Conservation (phyloP, 1,284 basidiomycete species). For the Malassezia pachydermatis region DNA sequence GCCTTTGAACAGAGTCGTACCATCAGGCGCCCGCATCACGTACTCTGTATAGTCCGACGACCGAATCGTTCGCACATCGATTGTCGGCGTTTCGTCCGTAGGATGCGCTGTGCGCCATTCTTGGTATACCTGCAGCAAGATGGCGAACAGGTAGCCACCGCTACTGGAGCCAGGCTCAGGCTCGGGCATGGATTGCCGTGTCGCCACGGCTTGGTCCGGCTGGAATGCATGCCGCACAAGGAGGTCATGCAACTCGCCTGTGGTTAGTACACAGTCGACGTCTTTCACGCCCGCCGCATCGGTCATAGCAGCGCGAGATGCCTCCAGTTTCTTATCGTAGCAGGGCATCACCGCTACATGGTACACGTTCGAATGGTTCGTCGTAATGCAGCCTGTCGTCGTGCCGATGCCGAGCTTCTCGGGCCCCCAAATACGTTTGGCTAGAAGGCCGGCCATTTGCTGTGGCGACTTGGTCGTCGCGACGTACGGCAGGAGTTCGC, state of each 20-base stretch:
- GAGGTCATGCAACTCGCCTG: slow-evolving; percentile 81
- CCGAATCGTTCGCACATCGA: slow-evolving; percentile 35
- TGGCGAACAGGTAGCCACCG: slow-evolving; percentile 75
- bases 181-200: slow-evolving; percentile 61
- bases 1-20: slow-evolving; percentile 66
- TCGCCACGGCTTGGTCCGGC: slow-evolving; percentile 6
- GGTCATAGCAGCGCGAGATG: slow-evolving; percentile 56
- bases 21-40: slow-evolving; percentile 51
- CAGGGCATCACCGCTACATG: slow-evolving; percentile 98
- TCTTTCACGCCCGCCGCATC: slow-evolving; percentile 56
- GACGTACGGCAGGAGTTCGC: slow-evolving; percentile 81
- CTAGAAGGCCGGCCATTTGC: slow-evolving; percentile 82
- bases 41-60: slow-evolving; percentile 59
- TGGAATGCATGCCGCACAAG: slow-evolving; percentile 66
- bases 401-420: background rate
- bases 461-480: slow-evolving; percentile 81
- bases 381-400: background rate
- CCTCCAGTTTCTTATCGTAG: slow-evolving; percentile 99
- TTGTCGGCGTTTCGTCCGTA: slow-evolving; percentile 15
- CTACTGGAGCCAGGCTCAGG: slow-evolving; percentile 74
- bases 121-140: slow-evolving; percentile 33
- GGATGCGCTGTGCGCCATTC: slow-evolving; percentile 21
- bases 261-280: slow-evolving; percentile 94
- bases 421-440: slow-evolving; percentile 68
- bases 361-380: slow-evolving; percentile 51